A percentile compares a stretch with the other conserved stretches of the same genome.
Conservation (phyloP, 2,329 filamentous ascomycete species). For the Didymella pinodella region DNA sequence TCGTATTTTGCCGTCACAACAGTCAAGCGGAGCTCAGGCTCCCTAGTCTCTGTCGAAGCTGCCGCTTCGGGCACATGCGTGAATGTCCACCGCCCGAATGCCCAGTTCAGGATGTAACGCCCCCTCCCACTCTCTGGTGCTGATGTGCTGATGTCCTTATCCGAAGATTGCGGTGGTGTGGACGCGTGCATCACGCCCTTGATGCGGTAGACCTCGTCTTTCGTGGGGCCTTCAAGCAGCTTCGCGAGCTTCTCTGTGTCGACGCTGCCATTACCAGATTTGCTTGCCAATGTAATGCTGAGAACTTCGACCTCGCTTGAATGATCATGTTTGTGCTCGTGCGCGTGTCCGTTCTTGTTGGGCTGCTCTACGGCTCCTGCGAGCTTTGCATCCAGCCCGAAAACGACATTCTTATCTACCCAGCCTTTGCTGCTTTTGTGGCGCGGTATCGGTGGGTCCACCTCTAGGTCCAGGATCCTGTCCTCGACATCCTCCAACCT, state of each 20-base stretch:
- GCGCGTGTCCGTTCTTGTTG: conserved; percentile 64
- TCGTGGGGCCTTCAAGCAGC: conserved; percentile 77
- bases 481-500: conserved; percentile 81
- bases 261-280: conserved; percentile 63
- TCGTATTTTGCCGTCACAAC: conserved; percentile 77
- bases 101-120: conserved; percentile 96
- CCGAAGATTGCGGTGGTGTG: conserved; percentile 58
- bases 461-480: conserved; percentile 78
- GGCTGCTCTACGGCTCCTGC: conserved; percentile 59
- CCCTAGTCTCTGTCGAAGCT: conserved; percentile 52
- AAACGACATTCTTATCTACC: conserved; percentile 79
- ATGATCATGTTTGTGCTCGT: conserved; percentile 66
- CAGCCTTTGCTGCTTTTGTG: conserved; percentile 84
- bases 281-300: conserved; percentile 70
- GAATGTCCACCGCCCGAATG: conserved; percentile 94
- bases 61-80: conserved; percentile 62
- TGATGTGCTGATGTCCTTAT: conserved; percentile 35
- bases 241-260: conserved; percentile 62
- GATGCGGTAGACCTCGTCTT: conserved; percentile 95
- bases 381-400: conserved; percentile 87
- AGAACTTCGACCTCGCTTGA: conserved; percentile 89
- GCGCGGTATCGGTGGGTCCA: conserved; percentile 75
- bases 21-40: conserved; percentile 72
- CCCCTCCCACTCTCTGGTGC: conserved; percentile 46
- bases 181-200: conserved; percentile 71